Evolutionary conservation across 306 rosid species (phyloP).

Genomic region (Hylodesmum podocarpum): DNA sequence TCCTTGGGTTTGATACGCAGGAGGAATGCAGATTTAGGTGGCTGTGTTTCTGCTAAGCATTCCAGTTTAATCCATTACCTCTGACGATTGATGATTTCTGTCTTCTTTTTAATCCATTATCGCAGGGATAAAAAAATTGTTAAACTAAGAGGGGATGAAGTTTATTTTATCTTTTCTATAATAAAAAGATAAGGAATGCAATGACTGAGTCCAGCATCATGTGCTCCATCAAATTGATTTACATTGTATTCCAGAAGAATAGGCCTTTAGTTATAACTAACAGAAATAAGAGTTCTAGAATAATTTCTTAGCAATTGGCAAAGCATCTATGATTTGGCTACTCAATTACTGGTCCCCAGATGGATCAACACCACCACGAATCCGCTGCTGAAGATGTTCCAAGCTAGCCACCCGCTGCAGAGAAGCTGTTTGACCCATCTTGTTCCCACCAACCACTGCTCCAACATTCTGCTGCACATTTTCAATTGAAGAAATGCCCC

Average conservation of each 20-base stretch:
- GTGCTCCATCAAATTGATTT: conserved; percentile 33
- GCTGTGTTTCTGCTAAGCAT: not conserved
- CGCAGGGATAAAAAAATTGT: not conserved
- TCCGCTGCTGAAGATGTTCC: conserved; percentile 92
- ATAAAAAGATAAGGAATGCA: not conserved
- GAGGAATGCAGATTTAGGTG: no score
- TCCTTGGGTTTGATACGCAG: no score
- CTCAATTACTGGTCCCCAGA: conserved; percentile 50
- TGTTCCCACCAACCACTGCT: conserved; percentile 47
- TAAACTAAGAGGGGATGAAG: not conserved
- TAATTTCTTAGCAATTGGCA: conserved; percentile 13
- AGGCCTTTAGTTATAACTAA: conserved; percentile 22
- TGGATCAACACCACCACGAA: conserved; percentile 52
- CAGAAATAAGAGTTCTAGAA: conserved; percentile 28
- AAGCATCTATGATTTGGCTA: conserved; percentile 25
- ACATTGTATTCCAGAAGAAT: conserved; percentile 38
- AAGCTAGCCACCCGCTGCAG: conserved; percentile 93
- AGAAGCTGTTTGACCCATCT: conserved; percentile 59
- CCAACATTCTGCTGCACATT: conserved; percentile 50
- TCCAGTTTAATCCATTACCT: not conserved
- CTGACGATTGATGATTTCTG: not conserved
- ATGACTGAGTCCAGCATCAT: conserved; percentile 26
- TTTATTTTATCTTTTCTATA: not conserved
- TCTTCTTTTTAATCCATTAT: not conserved
- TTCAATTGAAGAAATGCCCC: conserved; percentile 55